phyloP scores from a whole-genome alignment of 495 filamentous ascomycete species.

The Hyaloscypha hepaticicola region DNA sequence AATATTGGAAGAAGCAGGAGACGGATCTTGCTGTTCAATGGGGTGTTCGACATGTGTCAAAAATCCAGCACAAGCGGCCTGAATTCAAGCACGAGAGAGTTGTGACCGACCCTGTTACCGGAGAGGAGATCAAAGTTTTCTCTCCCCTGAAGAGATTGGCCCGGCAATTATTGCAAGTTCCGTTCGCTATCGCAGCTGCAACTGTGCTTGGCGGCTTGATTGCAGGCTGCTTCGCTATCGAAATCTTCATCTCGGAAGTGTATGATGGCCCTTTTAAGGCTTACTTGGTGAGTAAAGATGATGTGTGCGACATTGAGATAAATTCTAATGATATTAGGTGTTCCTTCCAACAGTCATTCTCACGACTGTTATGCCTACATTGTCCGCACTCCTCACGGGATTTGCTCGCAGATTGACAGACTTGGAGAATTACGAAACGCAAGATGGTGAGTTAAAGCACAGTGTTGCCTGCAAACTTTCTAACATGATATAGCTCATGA shows the following conservation, averaged over 20 bases:
- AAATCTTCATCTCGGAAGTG: constrained; percentile 93
- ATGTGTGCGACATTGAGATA: neutral
- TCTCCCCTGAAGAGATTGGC: constrained; percentile 72
- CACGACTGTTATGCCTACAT: constrained; percentile 74
- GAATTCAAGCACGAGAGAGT: constrained; percentile 79
- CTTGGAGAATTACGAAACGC: constrained; percentile 89
- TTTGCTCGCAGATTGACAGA: constrained; percentile 80
- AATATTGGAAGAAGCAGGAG: constrained; percentile 97
- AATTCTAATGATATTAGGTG: constrained; percentile 53
- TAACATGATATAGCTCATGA: constrained; percentile 52
- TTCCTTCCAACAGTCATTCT: constrained; percentile 88
- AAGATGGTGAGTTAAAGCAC: constrained; percentile 46
- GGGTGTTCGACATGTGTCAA: constrained; percentile 85
- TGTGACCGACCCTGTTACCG: constrained; percentile 76
- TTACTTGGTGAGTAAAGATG: constrained; percentile 58
- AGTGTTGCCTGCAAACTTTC: neutral
- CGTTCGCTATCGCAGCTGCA: constrained; percentile 76
- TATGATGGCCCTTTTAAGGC: constrained; percentile 89
- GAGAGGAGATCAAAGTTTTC: constrained; percentile 77
- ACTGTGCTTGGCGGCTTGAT: constrained; percentile 76
- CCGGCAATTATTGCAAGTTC: constrained; percentile 81
- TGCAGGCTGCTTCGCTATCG: constrained; percentile 85
- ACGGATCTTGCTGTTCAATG: constrained; percentile 86
- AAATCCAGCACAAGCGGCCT: constrained; percentile 71
- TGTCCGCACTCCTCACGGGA: constrained; percentile 71